A percentile compares a stretch with the other conserved stretches of the same genome.
These are phyloP conservation scores for Prunus dulcis DNA, from an alignment of 306 rosid species.

Conservation along the genomic window DNA sequence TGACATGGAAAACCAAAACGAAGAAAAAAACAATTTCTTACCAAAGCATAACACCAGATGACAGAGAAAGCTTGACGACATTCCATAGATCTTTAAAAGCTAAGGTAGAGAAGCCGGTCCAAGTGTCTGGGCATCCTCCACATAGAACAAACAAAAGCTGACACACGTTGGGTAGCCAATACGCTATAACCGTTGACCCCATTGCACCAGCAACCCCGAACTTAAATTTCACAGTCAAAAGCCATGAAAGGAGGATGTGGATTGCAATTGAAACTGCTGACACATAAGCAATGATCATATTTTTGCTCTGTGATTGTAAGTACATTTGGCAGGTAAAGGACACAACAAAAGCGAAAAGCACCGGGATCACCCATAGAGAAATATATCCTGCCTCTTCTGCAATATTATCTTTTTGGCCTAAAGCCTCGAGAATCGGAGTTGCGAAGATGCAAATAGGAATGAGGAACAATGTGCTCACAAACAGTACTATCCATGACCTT, in stretches of 20 bases:
- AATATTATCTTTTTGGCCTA: constrained; percentile 48
- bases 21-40: constrained; percentile 2
- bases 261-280: constrained; percentile 42
- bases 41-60: constrained; percentile 69
- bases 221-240: constrained; percentile 45
- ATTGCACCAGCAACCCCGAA: constrained; percentile 56
- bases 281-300: constrained; percentile 46
- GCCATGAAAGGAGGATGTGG: constrained; percentile 52
- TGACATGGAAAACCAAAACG: not conserved
- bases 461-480: constrained; percentile 26
- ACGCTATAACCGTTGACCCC: constrained; percentile 43
- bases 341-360: constrained; percentile 30
- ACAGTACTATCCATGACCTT: constrained; percentile 63
- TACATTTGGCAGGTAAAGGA: constrained; percentile 60
- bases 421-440: constrained; percentile 38
- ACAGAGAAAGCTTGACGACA: constrained; percentile 55
- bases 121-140: constrained; percentile 52
- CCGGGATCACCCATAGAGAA: constrained; percentile 45
- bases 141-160: constrained; percentile 39
- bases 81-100: constrained; percentile 63
- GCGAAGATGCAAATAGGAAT: constrained; percentile 51
- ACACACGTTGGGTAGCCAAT: constrained; percentile 53
- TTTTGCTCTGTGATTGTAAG: constrained; percentile 65
- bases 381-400: constrained; percentile 45
- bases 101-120: constrained; percentile 54